A percentile compares a stretch with the other conserved stretches of the same genome.
Conservation (phyloP, 2,329 filamentous ascomycete genomes). For the Myotisia sp. region DNA sequence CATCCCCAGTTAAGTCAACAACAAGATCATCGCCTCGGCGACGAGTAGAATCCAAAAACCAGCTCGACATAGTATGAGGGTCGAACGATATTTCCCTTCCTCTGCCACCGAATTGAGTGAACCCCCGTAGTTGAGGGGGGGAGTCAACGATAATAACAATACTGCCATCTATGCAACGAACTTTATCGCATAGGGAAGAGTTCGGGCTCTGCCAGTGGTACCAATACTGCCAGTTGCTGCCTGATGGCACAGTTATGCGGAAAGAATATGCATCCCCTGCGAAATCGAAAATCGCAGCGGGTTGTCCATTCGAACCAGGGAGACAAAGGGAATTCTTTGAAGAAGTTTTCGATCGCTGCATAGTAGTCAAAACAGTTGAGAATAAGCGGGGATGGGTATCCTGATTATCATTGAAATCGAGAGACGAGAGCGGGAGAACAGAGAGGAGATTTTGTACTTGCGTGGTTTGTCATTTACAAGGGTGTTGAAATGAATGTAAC, state of each 20-base stretch:
- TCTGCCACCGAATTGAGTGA: neutral
- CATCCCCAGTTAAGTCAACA: neutral
- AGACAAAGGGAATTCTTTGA: neutral
- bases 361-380: too few species aligned
- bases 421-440: too few species aligned
- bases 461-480: too few species aligned
- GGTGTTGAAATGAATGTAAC: too few species aligned
- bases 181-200: conserved; percentile 1
- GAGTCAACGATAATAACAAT: neutral
- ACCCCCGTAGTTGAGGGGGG: neutral
- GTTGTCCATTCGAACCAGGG: neutral
- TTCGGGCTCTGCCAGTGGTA: conserved; percentile 1
- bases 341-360: conserved; percentile 3
- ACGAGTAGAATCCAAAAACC: neutral
- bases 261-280: neutral
- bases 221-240: conserved; percentile 4
- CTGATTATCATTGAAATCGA: too few species aligned
- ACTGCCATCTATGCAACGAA: neutral
- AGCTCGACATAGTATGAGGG: neutral
- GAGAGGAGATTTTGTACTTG: too few species aligned
- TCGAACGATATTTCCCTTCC: neutral
- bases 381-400: too few species aligned
- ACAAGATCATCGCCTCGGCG: neutral
- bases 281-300: conserved; percentile 4
- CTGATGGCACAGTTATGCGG: neutral